These are phyloP conservation scores for Saccharomyces hybrid DNA, from an alignment of 1,139 yeast species.

Conservation along the genomic window DNA sequence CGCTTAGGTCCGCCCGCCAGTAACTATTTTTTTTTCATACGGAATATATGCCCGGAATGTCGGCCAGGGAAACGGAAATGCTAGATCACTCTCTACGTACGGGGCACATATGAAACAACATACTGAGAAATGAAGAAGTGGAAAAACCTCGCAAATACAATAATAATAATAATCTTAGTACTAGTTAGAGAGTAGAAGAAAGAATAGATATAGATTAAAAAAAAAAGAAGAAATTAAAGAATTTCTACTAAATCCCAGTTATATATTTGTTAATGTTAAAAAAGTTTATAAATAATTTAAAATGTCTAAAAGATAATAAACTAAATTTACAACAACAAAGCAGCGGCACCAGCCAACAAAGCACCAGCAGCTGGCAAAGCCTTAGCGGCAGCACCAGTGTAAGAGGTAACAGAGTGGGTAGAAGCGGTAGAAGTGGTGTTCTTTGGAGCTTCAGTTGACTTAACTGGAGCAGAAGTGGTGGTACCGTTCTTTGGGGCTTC, in stretches of 20 bases:
- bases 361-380: conserved; percentile 32
- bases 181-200: background rate
- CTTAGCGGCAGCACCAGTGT: conserved; percentile 28
- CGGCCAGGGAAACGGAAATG: background rate
- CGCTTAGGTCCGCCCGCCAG: background rate
- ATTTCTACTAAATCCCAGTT: conserved; percentile 1
- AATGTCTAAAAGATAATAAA: background rate
- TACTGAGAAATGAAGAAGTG: background rate
- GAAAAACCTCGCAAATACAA: too few relatives aligned
- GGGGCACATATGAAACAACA: too few relatives aligned
- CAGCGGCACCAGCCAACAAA: conserved; percentile 31
- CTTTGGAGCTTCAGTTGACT: conserved; percentile 3
- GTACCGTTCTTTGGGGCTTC: conserved; percentile 9
- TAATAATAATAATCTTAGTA: background rate
- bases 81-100: too few relatives aligned
- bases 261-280: background rate
- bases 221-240: conserved; percentile 1
- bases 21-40: too few relatives aligned
- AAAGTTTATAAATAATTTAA: background rate
- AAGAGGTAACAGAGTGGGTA: conserved; percentile 12
- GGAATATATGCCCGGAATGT: background rate
- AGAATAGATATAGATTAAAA: background rate
- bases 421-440: conserved; percentile 4
- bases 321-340: conserved; percentile 27
- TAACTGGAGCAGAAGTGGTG: conserved; percentile 6